Percentiles rank a stretch among this genome's conserved stretches.
Evolutionary conservation across 441 rosid species (phyloP).

Genomic region (Jatropha podagrica): DNA sequence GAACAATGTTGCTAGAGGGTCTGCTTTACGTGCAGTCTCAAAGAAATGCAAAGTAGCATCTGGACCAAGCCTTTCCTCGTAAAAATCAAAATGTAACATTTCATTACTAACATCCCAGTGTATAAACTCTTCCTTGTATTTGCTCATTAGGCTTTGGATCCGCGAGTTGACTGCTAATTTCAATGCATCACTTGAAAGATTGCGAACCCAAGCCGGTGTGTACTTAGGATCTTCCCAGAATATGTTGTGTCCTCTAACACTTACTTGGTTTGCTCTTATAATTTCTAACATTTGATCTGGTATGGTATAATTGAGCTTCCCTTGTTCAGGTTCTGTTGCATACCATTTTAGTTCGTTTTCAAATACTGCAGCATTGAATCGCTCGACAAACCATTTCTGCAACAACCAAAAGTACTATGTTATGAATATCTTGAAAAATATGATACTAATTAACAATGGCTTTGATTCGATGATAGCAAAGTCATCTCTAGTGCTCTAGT

Average conservation of each 20-base stretch:
- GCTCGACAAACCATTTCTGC: conserved; percentile 73
- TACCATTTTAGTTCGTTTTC: conserved; percentile 94
- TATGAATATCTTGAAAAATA: no score
- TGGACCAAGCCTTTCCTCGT: conserved; percentile 59
- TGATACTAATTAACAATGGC: no score
- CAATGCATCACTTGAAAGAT: conserved; percentile 41
- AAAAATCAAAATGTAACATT: conserved; percentile 85
- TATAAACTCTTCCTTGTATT: conserved; percentile 67
- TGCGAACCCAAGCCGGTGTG: conserved; percentile 59
- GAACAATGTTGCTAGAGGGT: conserved; percentile 66
- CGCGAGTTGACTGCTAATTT: conserved; percentile 52
- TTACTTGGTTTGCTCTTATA: conserved; percentile 49
- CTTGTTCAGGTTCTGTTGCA: conserved; percentile 67
- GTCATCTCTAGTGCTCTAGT: no score
- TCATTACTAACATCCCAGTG: conserved; percentile 95
- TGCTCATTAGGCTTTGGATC: conserved; percentile 67
- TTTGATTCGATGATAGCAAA: no score
- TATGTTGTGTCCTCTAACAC: conserved; percentile 79
- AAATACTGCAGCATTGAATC: conserved; percentile 83
- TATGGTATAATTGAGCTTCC: conserved; percentile 57
- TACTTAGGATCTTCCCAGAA: conserved; percentile 88
- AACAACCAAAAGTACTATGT: not conserved
- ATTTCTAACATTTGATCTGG: conserved; percentile 66
- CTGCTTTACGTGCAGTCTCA: conserved; percentile 48
- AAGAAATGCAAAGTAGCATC: conserved; percentile 62